Conservation (phyloP, 1,284 basidiomycete species). For the Xerocomus minutiporus region DNA sequence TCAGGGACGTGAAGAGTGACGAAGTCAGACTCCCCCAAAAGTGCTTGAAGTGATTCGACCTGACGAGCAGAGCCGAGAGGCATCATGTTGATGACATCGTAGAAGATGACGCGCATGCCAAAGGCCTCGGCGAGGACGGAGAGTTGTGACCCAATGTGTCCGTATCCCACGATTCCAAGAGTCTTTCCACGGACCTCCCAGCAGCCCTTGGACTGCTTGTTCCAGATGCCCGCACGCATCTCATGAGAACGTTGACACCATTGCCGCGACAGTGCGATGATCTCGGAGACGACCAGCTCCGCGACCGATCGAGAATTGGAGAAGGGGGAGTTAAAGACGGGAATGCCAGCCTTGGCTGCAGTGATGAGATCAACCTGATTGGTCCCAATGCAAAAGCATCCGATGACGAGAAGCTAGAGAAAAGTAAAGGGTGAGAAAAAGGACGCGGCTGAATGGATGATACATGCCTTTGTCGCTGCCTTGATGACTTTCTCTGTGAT, state of each 20-base stretch:
- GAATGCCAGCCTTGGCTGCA: slow-evolving; percentile 86
- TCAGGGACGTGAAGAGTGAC: slow-evolving; percentile 97
- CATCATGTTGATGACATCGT: slow-evolving; percentile 97
- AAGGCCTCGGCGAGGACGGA: slow-evolving; percentile 96
- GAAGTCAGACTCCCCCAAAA: slow-evolving; percentile 86
- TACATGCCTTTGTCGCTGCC: slow-evolving; percentile 70
- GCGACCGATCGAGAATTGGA: slow-evolving; percentile 99
- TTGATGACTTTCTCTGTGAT: slow-evolving; percentile 89
- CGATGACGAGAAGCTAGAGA: slow-evolving; percentile 85
- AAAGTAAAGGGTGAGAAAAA: slow-evolving; percentile 5
- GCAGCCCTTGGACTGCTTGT: slow-evolving; percentile 98
- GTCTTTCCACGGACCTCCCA: slow-evolving; percentile 99
- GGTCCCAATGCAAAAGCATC: slow-evolving; percentile 99
- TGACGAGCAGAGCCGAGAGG: slow-evolving; percentile 93
- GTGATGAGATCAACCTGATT: slow-evolving; percentile 94
- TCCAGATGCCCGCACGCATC: slow-evolving; percentile 90
- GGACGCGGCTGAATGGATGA: slow-evolving; percentile 1
- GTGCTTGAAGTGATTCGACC: slow-evolving; percentile 74
- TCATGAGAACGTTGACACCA: slow-evolving; percentile 87
- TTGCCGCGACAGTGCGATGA: slow-evolving; percentile 93
- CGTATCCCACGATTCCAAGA: slow-evolving; percentile 96
- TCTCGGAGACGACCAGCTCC: slow-evolving; percentile 94
- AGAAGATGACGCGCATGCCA: slow-evolving; percentile 94
- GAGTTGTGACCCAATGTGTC: slow-evolving; percentile 97
- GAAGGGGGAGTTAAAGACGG: slow-evolving; percentile 99